Conservation (phyloP, 352 stramenopile genomes). For the Albugo laibachii region DNA sequence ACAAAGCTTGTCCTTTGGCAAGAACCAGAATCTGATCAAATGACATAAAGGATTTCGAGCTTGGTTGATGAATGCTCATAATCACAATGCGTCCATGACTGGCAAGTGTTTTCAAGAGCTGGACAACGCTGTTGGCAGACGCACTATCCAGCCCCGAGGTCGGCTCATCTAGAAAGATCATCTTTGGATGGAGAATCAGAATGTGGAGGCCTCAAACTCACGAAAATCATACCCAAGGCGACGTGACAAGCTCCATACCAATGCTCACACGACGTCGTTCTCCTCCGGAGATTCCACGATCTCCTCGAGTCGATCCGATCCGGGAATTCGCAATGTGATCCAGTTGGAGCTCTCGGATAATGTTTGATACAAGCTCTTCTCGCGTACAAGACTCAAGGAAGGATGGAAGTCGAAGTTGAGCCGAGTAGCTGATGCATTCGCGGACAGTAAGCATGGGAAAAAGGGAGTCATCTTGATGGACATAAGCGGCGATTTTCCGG, state of each 20-base stretch:
- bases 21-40: constrained; percentile 84
- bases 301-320: constrained; percentile 21
- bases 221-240: constrained; percentile 19
- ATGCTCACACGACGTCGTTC: constrained; percentile 86
- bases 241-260: constrained; percentile 85
- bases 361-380: constrained; percentile 39
- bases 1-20: constrained; percentile 51
- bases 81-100: constrained; percentile 61
- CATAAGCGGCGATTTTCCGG: constrained; percentile 60
- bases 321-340: constrained; percentile 33
- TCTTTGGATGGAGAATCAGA: constrained; percentile 18
- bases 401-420: constrained; percentile 42
- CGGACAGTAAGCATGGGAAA: constrained; percentile 64
- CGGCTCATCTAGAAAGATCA: constrained; percentile 82
- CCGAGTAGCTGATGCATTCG: constrained; percentile 70
- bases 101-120: constrained; percentile 75
- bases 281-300: constrained; percentile 83
- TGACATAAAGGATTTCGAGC: constrained; percentile 75
- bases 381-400: constrained; percentile 28
- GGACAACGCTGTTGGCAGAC: constrained; percentile 78
- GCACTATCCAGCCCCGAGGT: constrained; percentile 85
- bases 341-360: constrained; percentile 56
- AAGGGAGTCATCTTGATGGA: constrained; percentile 75
- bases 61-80: constrained; percentile 80
- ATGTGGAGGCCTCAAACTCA: constrained; percentile 1